Conservation (phyloP, 306 rosid genomes). For the Hippophae tibetana region DNA sequence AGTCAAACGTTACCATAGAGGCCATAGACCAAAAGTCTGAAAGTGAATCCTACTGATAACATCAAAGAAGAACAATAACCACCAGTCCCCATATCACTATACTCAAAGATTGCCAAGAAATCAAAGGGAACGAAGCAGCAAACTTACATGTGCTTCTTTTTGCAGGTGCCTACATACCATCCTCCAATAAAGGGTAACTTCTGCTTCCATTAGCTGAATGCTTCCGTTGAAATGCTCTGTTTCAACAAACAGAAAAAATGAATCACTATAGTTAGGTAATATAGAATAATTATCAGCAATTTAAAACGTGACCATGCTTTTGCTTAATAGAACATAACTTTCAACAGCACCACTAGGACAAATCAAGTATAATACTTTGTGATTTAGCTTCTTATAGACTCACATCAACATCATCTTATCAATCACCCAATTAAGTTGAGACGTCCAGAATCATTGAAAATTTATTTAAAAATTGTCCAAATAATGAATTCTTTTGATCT, state of each 20-base stretch:
- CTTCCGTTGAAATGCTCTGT: slow-evolving; percentile 26
- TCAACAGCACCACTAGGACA: too few species aligned
- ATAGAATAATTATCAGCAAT: neutral
- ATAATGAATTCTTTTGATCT: neutral
- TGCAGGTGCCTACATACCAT: slow-evolving; percentile 63
- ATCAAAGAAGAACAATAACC: neutral
- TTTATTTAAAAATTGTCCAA: too few species aligned
- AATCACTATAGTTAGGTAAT: slow-evolving; percentile 11
- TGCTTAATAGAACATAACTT: too few species aligned
- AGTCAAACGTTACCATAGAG: neutral
- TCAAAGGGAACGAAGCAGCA: neutral
- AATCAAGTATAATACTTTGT: too few species aligned
- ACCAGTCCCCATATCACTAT: neutral
- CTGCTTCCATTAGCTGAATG: slow-evolving; percentile 74
- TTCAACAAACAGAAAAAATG: slow-evolving; percentile 28
- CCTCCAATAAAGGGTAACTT: slow-evolving; percentile 84
- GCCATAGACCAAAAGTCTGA: neutral
- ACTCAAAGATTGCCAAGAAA: neutral
- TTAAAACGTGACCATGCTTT: neutral
- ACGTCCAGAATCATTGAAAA: neutral
- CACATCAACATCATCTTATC: too few species aligned
- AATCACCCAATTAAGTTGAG: neutral
- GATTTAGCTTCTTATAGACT: too few species aligned
- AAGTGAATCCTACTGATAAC: neutral
- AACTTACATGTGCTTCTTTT: slow-evolving; percentile 77